Evolutionary conservation across 495 filamentous ascomycete species (phyloP).

Genomic region (Delitschia confertaspora): DNA sequence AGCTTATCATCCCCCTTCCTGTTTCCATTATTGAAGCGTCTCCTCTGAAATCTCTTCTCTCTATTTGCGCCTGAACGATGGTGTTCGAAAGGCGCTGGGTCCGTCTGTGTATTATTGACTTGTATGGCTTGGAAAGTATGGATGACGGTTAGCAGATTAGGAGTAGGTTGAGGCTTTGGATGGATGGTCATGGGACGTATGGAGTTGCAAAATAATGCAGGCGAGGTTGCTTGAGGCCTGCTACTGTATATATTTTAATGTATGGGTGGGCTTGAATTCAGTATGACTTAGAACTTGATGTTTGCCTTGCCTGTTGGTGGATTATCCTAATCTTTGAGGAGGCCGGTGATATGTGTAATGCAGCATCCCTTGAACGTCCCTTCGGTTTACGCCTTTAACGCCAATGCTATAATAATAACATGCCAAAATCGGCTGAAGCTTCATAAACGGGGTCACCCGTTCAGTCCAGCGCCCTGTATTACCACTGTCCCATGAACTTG

Average conservation of each 20-base stretch:
- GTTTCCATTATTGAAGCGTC: no score
- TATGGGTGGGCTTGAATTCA: slow-evolving; percentile 4
- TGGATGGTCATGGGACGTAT: no score
- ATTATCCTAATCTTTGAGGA: not conserved
- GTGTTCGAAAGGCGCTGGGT: slow-evolving; percentile 22
- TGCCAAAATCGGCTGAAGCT: no score
- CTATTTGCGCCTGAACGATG: slow-evolving; percentile 10
- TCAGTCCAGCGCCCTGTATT: no score
- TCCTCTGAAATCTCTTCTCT: slow-evolving; percentile 25
- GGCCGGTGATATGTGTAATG: not conserved
- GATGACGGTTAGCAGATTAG: not conserved
- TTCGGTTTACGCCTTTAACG: not conserved
- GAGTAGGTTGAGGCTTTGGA: not conserved
- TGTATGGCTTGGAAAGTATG: slow-evolving; percentile 15
- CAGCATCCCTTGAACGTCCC: not conserved
- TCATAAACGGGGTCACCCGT: no score
- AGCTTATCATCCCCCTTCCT: no score
- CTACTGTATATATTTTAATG: slow-evolving; percentile 26
- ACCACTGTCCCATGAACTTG: slow-evolving; percentile 17
- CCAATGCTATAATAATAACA: no score
- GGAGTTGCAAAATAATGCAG: slow-evolving; percentile 1
- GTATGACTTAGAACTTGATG: no score
- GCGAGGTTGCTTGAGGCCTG: not conserved
- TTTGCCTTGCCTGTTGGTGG: not conserved
- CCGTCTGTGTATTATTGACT: slow-evolving; percentile 23